Conservation (phyloP, 2,329 filamentous ascomycete species). For the Proliferodiscus dingleyae region DNA sequence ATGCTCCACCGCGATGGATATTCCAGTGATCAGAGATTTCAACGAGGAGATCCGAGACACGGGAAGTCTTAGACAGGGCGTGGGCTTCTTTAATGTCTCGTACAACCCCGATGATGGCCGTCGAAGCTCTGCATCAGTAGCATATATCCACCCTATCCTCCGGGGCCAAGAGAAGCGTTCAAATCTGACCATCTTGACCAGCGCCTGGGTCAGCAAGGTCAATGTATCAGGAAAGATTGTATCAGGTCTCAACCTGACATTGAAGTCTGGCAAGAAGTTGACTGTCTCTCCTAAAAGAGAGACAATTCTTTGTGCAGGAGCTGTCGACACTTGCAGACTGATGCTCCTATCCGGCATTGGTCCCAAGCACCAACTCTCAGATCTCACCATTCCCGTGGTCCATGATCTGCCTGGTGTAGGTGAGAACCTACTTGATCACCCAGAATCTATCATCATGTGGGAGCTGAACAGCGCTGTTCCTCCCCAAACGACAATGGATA, state of each 20-base stretch:
- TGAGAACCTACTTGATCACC: constrained; percentile 35
- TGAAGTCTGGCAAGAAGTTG: constrained; percentile 48
- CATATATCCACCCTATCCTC: constrained; percentile 89
- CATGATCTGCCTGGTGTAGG: constrained; percentile 33
- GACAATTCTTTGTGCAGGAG: constrained; percentile 48
- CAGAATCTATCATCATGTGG: constrained; percentile 44
- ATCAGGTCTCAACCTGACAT: constrained; percentile 65
- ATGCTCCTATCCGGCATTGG: constrained; percentile 38
- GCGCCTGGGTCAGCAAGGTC: constrained; percentile 81
- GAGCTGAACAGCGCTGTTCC: constrained; percentile 38
- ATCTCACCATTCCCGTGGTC: constrained; percentile 30
- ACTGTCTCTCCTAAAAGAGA: constrained; percentile 64
- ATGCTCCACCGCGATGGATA: constrained; percentile 71
- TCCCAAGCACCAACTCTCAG: constrained; percentile 26
- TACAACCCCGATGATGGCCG: constrained; percentile 87
- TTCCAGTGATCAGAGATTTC: constrained; percentile 80
- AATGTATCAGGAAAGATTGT: constrained; percentile 67
- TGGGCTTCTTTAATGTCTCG: constrained; percentile 86
- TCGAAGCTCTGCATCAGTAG: constrained; percentile 80
- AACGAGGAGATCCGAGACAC: constrained; percentile 74
- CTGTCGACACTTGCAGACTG: constrained; percentile 35
- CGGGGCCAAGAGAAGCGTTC: constrained; percentile 75
- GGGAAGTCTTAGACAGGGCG: constrained; percentile 68
- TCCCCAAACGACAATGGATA: constrained; percentile 47
- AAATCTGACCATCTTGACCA: constrained; percentile 81